A percentile compares a stretch with the other conserved stretches of the same genome.
Conservation (phyloP, 306 rosid species). For the Hylodesmum podocarpum region DNA sequence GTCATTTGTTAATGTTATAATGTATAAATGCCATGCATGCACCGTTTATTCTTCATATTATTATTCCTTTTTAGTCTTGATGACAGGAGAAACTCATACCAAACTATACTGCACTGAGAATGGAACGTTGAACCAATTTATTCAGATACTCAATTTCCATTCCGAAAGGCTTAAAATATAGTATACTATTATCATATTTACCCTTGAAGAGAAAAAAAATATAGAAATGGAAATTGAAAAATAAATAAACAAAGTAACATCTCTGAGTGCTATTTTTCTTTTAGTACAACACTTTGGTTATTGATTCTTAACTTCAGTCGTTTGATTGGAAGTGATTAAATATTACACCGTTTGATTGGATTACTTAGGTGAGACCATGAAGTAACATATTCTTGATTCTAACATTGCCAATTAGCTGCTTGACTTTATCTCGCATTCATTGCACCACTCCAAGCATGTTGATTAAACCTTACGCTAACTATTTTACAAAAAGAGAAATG, state of each 20-base stretch:
- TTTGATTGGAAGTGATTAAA: background rate
- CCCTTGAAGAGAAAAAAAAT: background rate
- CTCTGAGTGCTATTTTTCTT: background rate
- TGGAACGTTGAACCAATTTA: background rate
- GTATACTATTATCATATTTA: background rate
- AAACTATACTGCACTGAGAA: background rate
- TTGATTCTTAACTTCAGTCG: background rate
- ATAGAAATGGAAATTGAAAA: background rate
- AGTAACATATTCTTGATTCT: background rate
- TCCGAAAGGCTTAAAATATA: background rate
- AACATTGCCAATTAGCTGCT: background rate
- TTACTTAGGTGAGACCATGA: background rate
- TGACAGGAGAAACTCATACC: background rate
- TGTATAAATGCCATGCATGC: background rate
- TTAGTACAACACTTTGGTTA: background rate
- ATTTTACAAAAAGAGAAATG: too few species aligned
- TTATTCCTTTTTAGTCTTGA: background rate
- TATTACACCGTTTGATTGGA: background rate
- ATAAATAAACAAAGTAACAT: background rate
- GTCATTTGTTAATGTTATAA: background rate
- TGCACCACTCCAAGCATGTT: background rate
- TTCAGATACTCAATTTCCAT: background rate
- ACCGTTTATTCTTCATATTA: background rate
- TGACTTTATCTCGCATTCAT: background rate
- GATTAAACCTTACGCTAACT: background rate